Evolutionary conservation across 257 asterid species (phyloP), one percentile per base, ranked within the genome.

Genomic region (Fraxinus americana): DNA sequence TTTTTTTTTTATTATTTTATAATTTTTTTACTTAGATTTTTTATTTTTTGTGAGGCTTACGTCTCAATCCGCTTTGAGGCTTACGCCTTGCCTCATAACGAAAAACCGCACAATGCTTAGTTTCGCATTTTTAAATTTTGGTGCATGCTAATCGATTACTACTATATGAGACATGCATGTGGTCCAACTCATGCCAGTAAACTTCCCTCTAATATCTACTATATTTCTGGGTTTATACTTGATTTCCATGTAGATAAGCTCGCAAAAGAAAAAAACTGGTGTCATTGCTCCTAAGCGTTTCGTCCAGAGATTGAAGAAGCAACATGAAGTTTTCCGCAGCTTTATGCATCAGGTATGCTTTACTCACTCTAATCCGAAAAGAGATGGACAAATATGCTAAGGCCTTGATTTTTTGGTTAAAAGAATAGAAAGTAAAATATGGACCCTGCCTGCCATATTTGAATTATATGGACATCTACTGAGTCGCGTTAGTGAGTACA

Each of bases 281-380:
- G 97, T 94, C 76, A 87, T 92, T 75, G 91, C 97, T 73, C 98
- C 97, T 29, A 94, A 91, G 87, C 98, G 98, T 77, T 94, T 94
- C 34, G 96, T 94, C 50, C 98, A 94, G 81, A 89, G 96, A 83
- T 85, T 94, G 86, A 92, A 87, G 87, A 94, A 90, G 89, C 97
- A 92, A 85, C 89, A 92, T 82, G 98, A 94, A 77, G 88, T 90
- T 73, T 94, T 94, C 67, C 98, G 98, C 80, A 90, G 98, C 83
- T 92, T 88, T 77, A 94, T 94, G 98, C 98, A 94, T 81, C 98
- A 94, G 97, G 98, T 94, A 82, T 84, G 85, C 61, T 71, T 43
- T 72, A 78, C 27, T 39, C 39, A 61, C 27, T 29, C 25, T 34
- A 16, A 71, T 66, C 71, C 70, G 1, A 83, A 77, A 59, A 57